Evolutionary conservation across 306 rosid species (phyloP), one percentile per base, ranked within the genome.

Genomic region (Urtica urens): DNA sequence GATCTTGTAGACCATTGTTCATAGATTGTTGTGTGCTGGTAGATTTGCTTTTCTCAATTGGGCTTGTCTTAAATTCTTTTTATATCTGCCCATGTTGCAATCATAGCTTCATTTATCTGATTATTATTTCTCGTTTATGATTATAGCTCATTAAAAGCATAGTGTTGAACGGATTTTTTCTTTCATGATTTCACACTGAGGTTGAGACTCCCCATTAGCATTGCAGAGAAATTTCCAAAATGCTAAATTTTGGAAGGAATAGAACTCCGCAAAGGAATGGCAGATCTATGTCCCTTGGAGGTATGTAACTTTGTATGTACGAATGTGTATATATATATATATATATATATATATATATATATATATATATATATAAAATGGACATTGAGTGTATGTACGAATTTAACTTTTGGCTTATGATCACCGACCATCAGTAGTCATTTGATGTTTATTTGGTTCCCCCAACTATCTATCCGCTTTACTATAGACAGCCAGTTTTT

Each of bases 221-320:
- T 53, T 15, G 56, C 18, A 38, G 60, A 56, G 44, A 34, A 27
- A 67, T 61, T 56, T 57, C 72, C 60, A 78, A 51, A 72, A 85
- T 90, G 99, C 85, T 71, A 68, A 68, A 59, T 67, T 64, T 77
- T 61, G 72, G 66, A 47, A 81, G 94, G 81, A 5, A 57, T 44
- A 79, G 94, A 71, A 63, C 20, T 64, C 95, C 79, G 63, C 64
- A 80, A 17, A 77, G 99, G 81, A 52, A 72, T 18, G 50, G 57
- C 55, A 72, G 95, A 73, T 35, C 99, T 55, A 50, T 79, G 76
- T 67, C 95, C 42, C 55, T 90, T 39, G 97, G 97, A 54, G 99
- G 99, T 85, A 69, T 52, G 77, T 35, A 7, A 35, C 11, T n/a
- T n/a, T n/a, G n/a, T n/a, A n/a, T n/a, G n/a, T n/a, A n/a, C n/a